These are phyloP conservation scores for Penstemon davidsonii DNA, from an alignment of 257 asterid species.

Conservation along the genomic window DNA sequence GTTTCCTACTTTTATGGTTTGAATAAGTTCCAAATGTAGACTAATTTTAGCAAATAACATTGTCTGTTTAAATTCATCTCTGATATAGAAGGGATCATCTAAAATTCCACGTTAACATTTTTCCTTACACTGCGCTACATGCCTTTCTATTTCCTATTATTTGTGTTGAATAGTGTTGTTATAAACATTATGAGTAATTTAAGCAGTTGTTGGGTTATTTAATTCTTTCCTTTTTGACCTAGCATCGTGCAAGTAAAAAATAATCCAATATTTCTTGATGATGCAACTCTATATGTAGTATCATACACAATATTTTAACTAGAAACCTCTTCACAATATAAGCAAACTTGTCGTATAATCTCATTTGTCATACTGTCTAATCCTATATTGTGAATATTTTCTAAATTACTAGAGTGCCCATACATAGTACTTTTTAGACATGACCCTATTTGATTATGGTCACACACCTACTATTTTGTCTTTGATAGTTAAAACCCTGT, in stretches of 20 bases:
- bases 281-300: neutral
- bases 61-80: neutral
- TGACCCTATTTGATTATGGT: neutral
- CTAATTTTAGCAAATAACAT: neutral
- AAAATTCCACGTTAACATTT: neutral
- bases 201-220: neutral
- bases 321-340: neutral
- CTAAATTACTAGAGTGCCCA: slow-evolving; percentile 14
- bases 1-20: neutral
- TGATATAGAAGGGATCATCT: neutral
- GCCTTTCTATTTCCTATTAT: slow-evolving; percentile 1
- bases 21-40: neutral
- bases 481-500: too few relatives aligned
- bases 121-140: slow-evolving; percentile 1
- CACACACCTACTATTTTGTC: too few relatives aligned
- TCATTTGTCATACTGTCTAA: slow-evolving; percentile 1
- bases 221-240: neutral
- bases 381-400: slow-evolving; percentile 2
- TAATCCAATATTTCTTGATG: neutral
- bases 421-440: slow-evolving; percentile 13
- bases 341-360: slow-evolving; percentile 12
- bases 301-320: slow-evolving; percentile 1
- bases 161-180: slow-evolving; percentile 2
- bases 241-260: neutral
- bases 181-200: neutral